Evolutionary conservation across 352 stramenopile genomes (phyloP).

Genomic region (Pythium grandisporangium): DNA sequence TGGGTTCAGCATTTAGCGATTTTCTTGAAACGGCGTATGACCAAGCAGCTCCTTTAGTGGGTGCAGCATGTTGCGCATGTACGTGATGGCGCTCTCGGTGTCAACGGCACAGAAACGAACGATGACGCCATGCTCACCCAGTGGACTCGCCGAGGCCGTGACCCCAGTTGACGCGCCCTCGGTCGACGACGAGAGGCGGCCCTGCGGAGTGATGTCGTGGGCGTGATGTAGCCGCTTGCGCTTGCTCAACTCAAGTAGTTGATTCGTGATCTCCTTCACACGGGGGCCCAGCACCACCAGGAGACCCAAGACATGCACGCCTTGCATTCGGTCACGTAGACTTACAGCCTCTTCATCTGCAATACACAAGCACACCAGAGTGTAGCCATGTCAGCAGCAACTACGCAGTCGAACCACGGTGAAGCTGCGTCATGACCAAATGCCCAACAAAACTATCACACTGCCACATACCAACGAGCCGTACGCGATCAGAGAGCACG

Average conservation of each 20-base stretch:
- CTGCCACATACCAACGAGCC: constrained; percentile 31
- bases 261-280: constrained; percentile 36
- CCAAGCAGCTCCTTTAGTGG: constrained; percentile 49
- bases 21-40: constrained; percentile 64
- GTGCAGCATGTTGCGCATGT: constrained; percentile 45
- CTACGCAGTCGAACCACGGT: too few relatives aligned
- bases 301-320: constrained; percentile 61
- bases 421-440: too few relatives aligned
- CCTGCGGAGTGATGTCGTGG: constrained; percentile 64
- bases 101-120: constrained; percentile 62
- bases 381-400: neutral
- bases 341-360: constrained; percentile 61
- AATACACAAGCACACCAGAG: neutral
- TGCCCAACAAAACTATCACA: neutral
- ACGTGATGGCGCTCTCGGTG: constrained; percentile 48
- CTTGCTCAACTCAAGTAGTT: constrained; percentile 50
- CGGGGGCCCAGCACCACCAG: constrained; percentile 54
- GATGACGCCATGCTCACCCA: constrained; percentile 52
- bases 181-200: constrained; percentile 32
- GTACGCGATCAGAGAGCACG: constrained; percentile 60
- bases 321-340: constrained; percentile 64
- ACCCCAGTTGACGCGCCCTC: constrained; percentile 44
- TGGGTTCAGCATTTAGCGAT: too few relatives aligned
- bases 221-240: constrained; percentile 69
- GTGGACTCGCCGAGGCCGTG: constrained; percentile 61